These are phyloP conservation scores for Globisporangium okanoganense DNA, from an alignment of 352 stramenopile genomes.

Conservation along the genomic window DNA sequence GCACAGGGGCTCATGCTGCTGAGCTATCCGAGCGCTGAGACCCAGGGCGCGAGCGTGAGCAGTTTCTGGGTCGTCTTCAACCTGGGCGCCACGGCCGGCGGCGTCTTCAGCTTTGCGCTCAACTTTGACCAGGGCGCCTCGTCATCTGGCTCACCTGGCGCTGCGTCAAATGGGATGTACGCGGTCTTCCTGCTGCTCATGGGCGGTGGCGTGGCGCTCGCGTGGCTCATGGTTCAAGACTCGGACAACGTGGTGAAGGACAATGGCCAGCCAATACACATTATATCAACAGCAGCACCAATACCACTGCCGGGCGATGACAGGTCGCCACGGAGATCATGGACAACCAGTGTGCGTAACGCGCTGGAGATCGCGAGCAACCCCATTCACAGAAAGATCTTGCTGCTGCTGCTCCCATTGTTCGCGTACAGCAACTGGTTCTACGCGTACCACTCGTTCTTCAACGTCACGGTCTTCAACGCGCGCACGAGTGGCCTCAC, in stretches of 20 bases:
- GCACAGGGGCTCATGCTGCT: conserved; percentile 69
- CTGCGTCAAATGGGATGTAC: conserved; percentile 40
- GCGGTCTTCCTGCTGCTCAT: conserved; percentile 58
- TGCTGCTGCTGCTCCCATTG: conserved; percentile 36
- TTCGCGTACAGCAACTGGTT: conserved; percentile 67
- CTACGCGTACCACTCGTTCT: conserved; percentile 61
- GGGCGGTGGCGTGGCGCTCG: conserved; percentile 32
- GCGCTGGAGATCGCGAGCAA: not conserved
- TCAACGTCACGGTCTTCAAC: conserved; percentile 44
- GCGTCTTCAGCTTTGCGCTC: conserved; percentile 53
- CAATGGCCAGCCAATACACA: conserved; percentile 12
- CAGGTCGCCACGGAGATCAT: not conserved
- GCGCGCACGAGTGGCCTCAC: conserved; percentile 32
- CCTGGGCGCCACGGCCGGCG: conserved; percentile 54
- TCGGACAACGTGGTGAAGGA: conserved; percentile 22
- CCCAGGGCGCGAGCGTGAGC: conserved; percentile 50
- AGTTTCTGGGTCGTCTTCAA: conserved; percentile 87
- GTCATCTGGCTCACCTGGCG: not conserved
- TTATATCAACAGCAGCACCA: not conserved
- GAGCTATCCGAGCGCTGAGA: conserved; percentile 39
- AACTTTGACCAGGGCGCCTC: conserved; percentile 20
- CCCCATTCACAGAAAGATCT: not conserved
- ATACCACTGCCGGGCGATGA: not conserved
- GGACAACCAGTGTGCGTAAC: not conserved
- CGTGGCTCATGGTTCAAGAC: conserved; percentile 34